Evolutionary conservation across 306 rosid genomes (phyloP).

Genomic region (Castanea mollissima): DNA sequence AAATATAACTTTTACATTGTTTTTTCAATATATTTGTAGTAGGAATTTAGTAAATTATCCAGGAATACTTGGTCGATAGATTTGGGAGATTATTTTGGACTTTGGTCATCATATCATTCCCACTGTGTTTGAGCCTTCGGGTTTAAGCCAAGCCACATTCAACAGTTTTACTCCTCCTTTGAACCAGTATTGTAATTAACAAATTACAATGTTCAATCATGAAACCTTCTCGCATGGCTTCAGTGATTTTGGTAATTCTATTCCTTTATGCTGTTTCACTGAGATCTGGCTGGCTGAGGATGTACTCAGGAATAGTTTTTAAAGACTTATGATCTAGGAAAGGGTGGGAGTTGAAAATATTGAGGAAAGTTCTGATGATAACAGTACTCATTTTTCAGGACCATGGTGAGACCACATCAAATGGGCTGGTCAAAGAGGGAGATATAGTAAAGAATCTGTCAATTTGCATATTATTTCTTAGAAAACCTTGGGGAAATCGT

Average conservation of each 20-base stretch:
- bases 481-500: no score
- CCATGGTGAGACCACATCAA: no score
- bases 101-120: background rate
- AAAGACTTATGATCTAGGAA: background rate
- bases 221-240: background rate
- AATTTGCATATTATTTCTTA: no score
- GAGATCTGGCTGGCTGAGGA: background rate
- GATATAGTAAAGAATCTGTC: no score
- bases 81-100: background rate
- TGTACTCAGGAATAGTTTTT: no score
- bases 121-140: background rate
- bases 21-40: background rate
- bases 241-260: background rate
- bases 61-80: background rate
- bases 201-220: background rate
- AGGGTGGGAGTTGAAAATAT: background rate
- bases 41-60: background rate
- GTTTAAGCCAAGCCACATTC: no score
- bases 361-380: no score
- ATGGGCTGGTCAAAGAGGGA: no score
- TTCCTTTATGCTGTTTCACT: background rate
- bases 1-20: background rate
- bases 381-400: no score
- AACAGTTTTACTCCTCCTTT: background rate
- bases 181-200: background rate